phyloP scores from a whole-genome alignment of 345 rosid genomes.

The Eucalyptus regnans region DNA sequence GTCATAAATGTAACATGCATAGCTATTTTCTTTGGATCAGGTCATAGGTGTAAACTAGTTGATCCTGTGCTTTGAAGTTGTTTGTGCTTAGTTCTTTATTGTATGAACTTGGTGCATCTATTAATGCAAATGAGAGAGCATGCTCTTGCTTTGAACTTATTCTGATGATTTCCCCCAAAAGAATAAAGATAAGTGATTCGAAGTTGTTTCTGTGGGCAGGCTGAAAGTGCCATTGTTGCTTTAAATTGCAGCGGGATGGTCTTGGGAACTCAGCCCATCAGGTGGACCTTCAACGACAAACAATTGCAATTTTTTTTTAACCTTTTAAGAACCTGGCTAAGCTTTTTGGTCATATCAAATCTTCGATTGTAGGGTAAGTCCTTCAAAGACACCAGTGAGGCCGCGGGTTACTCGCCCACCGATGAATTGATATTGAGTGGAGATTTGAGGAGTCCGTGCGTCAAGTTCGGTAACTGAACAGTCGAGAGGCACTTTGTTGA shows the following conservation, averaged over 20 bases:
- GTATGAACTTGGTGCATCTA: background rate
- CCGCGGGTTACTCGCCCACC: slow-evolving; percentile 47
- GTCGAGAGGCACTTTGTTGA: slow-evolving; percentile 13
- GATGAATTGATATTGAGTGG: slow-evolving; percentile 6
- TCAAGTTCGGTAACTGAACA: slow-evolving; percentile 13
- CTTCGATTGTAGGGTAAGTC: slow-evolving; percentile 50
- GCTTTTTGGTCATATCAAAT: background rate
- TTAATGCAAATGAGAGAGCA: background rate
- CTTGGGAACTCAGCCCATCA: slow-evolving; percentile 59
- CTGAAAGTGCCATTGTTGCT: slow-evolving; percentile 71
- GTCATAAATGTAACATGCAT: background rate
- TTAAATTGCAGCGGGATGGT: slow-evolving; percentile 69
- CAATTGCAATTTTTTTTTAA: background rate
- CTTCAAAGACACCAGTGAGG: slow-evolving; percentile 83
- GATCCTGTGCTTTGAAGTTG: background rate
- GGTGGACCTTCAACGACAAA: slow-evolving; percentile 17
- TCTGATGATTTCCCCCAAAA: background rate
- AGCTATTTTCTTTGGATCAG: background rate
- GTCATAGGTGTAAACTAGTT: background rate
- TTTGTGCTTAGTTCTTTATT: background rate
- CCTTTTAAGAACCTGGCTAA: background rate
- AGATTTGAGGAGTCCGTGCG: background rate
- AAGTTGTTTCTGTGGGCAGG: slow-evolving; percentile 28
- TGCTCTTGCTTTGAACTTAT: background rate
- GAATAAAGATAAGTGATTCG: background rate